These are phyloP conservation scores for Senna tora DNA, from an alignment of 306 rosid species.

Conservation along the genomic window DNA sequence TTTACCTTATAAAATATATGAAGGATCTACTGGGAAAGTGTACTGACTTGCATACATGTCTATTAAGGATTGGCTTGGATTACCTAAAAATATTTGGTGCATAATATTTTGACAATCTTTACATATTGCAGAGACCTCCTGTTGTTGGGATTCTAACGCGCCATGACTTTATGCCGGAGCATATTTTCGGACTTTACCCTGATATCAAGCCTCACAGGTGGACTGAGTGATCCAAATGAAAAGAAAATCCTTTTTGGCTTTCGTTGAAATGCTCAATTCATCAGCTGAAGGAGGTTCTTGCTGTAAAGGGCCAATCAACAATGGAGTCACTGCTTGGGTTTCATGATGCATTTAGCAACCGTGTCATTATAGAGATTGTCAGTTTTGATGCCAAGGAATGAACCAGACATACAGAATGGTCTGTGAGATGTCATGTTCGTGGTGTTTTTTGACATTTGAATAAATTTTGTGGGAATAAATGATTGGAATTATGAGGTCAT, in stretches of 20 bases:
- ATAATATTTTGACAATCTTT: conserved; percentile 26
- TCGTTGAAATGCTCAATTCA: conserved; percentile 16
- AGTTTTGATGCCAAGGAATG: conserved; percentile 7
- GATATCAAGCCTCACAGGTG: conserved; percentile 51
- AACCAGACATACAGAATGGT: background rate
- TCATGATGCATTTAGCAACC: conserved; percentile 20
- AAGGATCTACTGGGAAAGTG: too few relatives aligned
- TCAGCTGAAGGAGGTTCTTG: background rate
- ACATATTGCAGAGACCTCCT: conserved; percentile 80
- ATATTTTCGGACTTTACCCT: conserved; percentile 72
- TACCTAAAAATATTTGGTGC: too few relatives aligned
- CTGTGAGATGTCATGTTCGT: background rate
- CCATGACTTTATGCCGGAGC: conserved; percentile 92
- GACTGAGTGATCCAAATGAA: conserved; percentile 38
- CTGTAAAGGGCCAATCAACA: conserved; percentile 14
- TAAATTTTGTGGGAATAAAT: background rate
- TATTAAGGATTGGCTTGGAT: too few relatives aligned
- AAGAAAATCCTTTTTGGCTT: conserved; percentile 3
- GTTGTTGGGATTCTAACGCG: conserved; percentile 84
- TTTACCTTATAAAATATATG: too few relatives aligned
- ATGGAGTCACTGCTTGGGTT: conserved; percentile 34
- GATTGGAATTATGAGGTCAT: background rate
- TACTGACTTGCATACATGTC: background rate
- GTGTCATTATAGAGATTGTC: conserved; percentile 1
- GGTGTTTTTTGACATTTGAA: background rate